Evolutionary conservation across 352 stramenopile species (phyloP).

Genomic region (Thraustochytrium sp.): DNA sequence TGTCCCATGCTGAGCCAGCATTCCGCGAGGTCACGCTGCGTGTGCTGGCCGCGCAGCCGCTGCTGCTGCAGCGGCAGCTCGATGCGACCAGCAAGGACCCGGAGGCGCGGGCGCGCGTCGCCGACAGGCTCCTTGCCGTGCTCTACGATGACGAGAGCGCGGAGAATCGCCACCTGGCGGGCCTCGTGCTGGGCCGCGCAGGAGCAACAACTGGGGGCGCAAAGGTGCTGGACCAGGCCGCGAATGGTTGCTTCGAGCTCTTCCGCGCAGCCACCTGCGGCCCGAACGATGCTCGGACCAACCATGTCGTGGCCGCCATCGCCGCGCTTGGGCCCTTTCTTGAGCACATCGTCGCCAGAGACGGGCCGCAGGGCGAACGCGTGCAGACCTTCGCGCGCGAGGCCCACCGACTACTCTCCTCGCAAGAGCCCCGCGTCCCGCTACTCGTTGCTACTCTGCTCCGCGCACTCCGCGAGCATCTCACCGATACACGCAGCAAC

Average conservation of each 20-base stretch:
- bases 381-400: background rate
- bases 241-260: background rate
- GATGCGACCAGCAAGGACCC: background rate
- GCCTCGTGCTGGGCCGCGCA: background rate
- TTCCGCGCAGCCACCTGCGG: background rate
- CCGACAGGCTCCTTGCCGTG: background rate
- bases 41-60: too few relatives aligned
- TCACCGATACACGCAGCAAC: background rate
- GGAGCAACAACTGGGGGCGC: too few relatives aligned
- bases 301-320: background rate
- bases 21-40: background rate
- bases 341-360: background rate
- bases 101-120: background rate
- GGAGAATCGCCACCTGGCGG: background rate
- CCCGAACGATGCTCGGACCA: background rate
- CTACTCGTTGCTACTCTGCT: background rate
- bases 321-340: constrained; percentile 9
- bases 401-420: background rate
- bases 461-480: background rate
- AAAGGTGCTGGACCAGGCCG: background rate
- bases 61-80: background rate
- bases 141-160: background rate
- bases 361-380: background rate
- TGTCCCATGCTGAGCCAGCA: background rate
- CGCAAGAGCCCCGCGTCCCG: background rate